Base-by-base conservation (phyloP, 2,329 filamentous ascomycete species). In the Metarhizium brunneum region DNA sequence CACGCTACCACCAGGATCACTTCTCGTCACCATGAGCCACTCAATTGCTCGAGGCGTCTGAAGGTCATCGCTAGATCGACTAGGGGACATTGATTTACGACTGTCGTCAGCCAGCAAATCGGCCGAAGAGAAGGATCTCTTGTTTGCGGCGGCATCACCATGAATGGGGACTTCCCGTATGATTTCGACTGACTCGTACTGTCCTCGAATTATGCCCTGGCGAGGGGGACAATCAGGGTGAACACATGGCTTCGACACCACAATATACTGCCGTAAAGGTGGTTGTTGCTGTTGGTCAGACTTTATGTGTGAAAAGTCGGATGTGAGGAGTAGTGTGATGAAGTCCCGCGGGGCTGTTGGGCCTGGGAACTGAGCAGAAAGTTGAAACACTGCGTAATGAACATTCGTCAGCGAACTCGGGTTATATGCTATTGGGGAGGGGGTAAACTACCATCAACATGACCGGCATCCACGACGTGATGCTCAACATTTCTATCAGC, bases 21-120 rank as follows among this genome's bases (percentile, higher is more conserved):
- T 92, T 51, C 91, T 80, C 1, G 90, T 95, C 18, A 95, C 83
- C 91, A 96, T 96, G 58, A 94, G 81, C 91, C 91, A 96, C 69
- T 96, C 91, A 2, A 96, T 68, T 30, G 75, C 70, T 36, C 54
- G 52, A 6, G 54, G 51, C 2, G 42, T 32, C 70, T 74, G n/a
- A 73, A 66, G 1, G 61, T 66, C 4, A 71, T 66, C 10, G 70
- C 66, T 64, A 2, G 52, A 32, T 6, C 30, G 52, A n/a, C 54
- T 56, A 1, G 56, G 59, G 0, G 57, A 49, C 47, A 57, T 60
- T 2, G 59, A 54, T 53, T 60, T 62, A n/a, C 59, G 57, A 6
- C 50, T 54, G 6, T 77, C 59, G 18, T 66, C 64, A 20, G 63
- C 59, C 4, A 53, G 51, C n/a, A 71, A 53, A 50, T 73, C 67